Conservation (phyloP, 371 early-diverging fungal genomes). For the Rhizopus arrhizus region DNA sequence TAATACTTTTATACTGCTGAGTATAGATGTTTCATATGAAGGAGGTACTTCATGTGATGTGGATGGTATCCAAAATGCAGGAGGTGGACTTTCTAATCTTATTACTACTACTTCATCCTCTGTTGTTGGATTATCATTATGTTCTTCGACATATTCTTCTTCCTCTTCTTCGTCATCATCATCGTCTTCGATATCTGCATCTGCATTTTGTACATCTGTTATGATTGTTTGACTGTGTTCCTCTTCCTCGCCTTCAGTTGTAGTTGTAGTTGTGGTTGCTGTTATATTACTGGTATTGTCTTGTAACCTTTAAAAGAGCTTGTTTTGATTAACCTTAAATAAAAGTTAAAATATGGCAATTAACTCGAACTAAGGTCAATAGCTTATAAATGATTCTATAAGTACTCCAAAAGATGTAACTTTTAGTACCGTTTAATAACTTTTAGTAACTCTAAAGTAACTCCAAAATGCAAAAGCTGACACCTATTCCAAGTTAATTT, state of each 20-base stretch:
- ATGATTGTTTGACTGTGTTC: background rate
- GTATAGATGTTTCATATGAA: conserved; percentile 51
- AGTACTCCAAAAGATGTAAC: no score
- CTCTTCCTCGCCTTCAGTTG: background rate
- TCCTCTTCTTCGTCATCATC: conserved; percentile 6
- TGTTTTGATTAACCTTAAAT: no score
- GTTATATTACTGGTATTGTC: background rate
- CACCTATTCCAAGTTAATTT: no score
- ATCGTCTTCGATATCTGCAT: conserved; percentile 7
- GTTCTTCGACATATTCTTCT: background rate
- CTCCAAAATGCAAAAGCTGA: no score
- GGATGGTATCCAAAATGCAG: conserved; percentile 29
- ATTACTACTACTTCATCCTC: background rate
- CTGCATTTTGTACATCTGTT: conserved; percentile 3
- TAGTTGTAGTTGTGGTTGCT: background rate
- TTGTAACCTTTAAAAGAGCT: no score
- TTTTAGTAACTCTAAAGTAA: no score
- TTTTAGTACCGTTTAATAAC: no score
- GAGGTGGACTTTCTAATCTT: conserved; percentile 32
- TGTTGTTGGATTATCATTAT: background rate
- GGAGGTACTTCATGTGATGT: conserved; percentile 40
- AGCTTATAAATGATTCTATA: no score
- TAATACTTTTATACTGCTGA: conserved; percentile 42
- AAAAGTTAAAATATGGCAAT: no score
- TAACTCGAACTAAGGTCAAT: no score